These are phyloP conservation scores for Rhodotorula mucilaginosa DNA, from an alignment of 1,284 basidiomycete genomes.

Conservation along the genomic window DNA sequence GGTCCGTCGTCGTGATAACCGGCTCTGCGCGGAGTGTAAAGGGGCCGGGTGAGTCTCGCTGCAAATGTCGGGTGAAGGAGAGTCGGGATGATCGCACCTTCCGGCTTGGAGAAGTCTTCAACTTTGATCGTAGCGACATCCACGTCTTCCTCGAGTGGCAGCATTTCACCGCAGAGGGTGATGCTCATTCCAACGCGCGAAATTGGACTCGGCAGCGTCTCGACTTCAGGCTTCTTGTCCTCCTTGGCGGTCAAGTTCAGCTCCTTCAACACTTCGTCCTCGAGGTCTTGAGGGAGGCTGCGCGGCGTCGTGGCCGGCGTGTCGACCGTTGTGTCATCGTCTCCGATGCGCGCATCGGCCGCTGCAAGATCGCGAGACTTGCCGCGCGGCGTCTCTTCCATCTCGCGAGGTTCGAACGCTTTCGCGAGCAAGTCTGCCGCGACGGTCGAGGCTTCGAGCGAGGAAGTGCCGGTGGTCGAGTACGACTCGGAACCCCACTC, in stretches of 20 bases:
- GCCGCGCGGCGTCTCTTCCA: conserved; percentile 3
- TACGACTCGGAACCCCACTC: conserved; percentile 40
- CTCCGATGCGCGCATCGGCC: background rate
- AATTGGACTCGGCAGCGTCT: conserved; percentile 23
- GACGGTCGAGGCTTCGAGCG: conserved; percentile 11
- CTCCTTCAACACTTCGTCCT: background rate
- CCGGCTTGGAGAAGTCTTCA: background rate
- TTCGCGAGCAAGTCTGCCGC: background rate
- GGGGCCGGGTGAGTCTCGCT: too few species aligned
- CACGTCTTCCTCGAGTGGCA: conserved; percentile 4
- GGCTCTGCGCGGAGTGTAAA: conserved; percentile 1
- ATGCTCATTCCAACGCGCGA: conserved; percentile 36
- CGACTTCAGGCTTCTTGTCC: background rate
- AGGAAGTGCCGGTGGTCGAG: conserved; percentile 21
- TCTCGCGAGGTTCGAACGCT: background rate
- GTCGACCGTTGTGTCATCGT: conserved; percentile 17
- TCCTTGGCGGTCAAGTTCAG: background rate
- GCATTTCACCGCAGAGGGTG: conserved; percentile 35
- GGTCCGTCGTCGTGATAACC: conserved; percentile 8
- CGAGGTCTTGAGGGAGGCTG: conserved; percentile 23
- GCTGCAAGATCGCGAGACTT: background rate
- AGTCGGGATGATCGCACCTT: background rate
- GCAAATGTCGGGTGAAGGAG: background rate
- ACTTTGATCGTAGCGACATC: conserved; percentile 12
- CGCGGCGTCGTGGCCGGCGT: conserved; percentile 40